Conservation (phyloP, 805 yeast genomes). For the baker's yeast (Saccharomyces cerevisiae) region DNA sequence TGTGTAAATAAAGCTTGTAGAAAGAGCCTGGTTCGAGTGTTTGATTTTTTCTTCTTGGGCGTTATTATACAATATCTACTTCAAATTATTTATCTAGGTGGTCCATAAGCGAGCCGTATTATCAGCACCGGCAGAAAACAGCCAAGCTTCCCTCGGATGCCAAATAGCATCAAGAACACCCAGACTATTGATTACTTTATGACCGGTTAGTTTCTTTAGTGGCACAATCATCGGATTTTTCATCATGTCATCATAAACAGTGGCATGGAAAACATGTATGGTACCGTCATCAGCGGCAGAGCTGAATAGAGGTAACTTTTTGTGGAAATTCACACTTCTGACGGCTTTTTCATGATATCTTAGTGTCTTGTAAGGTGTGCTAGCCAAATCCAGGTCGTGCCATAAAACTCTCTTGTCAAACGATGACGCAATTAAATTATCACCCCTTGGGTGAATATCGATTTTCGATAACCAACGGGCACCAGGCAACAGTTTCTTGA, state of each 20-base stretch:
- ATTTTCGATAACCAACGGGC: slow-evolving; percentile 89
- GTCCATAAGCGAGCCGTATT: slow-evolving; percentile 96
- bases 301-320: slow-evolving; percentile 80
- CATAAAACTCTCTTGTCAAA: slow-evolving; percentile 92
- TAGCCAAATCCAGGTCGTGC: slow-evolving; percentile 89
- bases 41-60: neutral
- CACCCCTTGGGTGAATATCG: slow-evolving; percentile 95
- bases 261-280: slow-evolving; percentile 91
- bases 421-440: slow-evolving; percentile 84
- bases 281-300: slow-evolving; percentile 92
- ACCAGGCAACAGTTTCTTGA: slow-evolving; percentile 86
- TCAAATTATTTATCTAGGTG: slow-evolving; percentile 36
- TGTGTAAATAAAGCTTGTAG: neutral
- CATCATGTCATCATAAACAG: slow-evolving; percentile 83
- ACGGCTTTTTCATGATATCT: slow-evolving; percentile 95
- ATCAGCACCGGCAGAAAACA: slow-evolving; percentile 95
- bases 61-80: neutral
- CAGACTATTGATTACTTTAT: slow-evolving; percentile 64
- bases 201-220: slow-evolving; percentile 87
- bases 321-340: slow-evolving; percentile 79
- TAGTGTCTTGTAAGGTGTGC: slow-evolving; percentile 89
- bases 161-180: slow-evolving; percentile 85
- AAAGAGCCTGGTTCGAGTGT: neutral
- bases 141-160: slow-evolving; percentile 99
- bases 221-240: slow-evolving; percentile 95